Evolutionary conservation across 148 eudicot genomes (phyloP), one percentile per base, ranked within the genome.

Genomic region (Vaccinium darrowii): DNA sequence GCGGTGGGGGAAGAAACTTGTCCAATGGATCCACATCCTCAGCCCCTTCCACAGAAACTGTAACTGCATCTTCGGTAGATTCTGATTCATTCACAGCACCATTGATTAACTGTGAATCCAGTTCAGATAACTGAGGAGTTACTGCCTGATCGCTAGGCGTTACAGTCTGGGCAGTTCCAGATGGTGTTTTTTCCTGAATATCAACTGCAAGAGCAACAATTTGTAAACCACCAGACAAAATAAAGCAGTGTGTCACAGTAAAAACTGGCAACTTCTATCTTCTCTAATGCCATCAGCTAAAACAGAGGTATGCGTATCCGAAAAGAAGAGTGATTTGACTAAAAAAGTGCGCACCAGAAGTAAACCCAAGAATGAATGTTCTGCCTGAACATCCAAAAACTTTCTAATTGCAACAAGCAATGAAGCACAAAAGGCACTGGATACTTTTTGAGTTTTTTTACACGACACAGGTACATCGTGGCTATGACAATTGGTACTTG

Each of bases 1-100:
- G 91, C 25, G 93, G 95, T 27, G 98, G 91, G 12, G 93, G 98
- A 36, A 95, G 94, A 90, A 95, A 95, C 53, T 54, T 89, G 71
- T 89, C 91, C 86, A 95, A 77, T 25, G 92, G 94, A 81, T 92
- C 93, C 82, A 89, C 54, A 81, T 90, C 91, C 84, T 87, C 87
- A 30, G 15, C 16, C 43, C 12, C 54, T 62, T 62, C 83, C 83
- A 21, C 36, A n/a, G 89, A 52, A 78, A 85, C 85, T 84, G 84
- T 87, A 80, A 85, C 87, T 75, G 77, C 85, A 43, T 87, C 90
- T 33, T 80, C 88, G 85, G 58, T 79, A 82, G 62, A n/a, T 87
- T 85, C 91, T 78, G 84, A 84, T 88, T 89, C 91, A 30, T 89
- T 88, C 63, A 39, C 79, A 54, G 84, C 79, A 82, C 82, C 73